Evolutionary conservation across 345 rosid genomes (phyloP), one percentile per base, ranked within the genome.

Genomic region (Theobroma cacao): DNA sequence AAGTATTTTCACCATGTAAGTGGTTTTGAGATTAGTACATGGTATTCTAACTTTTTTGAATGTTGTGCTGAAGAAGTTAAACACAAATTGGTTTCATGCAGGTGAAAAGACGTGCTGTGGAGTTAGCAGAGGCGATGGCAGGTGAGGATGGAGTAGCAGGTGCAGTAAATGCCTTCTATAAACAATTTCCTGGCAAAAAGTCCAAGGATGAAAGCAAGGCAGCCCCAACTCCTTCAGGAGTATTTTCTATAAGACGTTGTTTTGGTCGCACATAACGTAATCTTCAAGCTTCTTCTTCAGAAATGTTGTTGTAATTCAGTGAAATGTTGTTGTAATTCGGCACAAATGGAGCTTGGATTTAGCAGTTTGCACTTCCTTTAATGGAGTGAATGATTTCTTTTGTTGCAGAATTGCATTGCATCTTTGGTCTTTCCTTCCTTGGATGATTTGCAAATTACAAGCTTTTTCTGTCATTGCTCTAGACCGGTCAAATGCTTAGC

Each of bases 141-240:
- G 56, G 78, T 11, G 91, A 90, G 78, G 93, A 90, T 63, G 88
- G 90, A 20, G 90, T 86, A 26, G 52, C 84, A 61, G 92, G 89
- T 50, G 89, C 90, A n/a, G 90, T 88, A 34, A 80, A 69, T 45
- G 89, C 90, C 62, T 90, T 90, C 78, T 87, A 87, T 55, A 87
- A 85, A 79, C 90, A 90, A 76, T 90, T 75, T 74, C 87, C 88
- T 7, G 69, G 24, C 0, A 11, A 63, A 28, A 79, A 65, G 10
- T 17, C 75, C 0, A 77, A 81, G 53, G 10, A 75, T 0, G 77
- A 78, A 65, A 48, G 36, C 2, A 34, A 63, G 52, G 38, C 26
- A 20, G 58, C 72, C 60, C n/a, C 75, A 10, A 33, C 72, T 53
- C 61, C 24, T 9, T 17, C 78, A 5, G 75, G 79, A 33, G n/a